Percentiles rank a stretch among this genome's conserved stretches.
phyloP scores from a whole-genome alignment of 208 protist genomes.

The Acanthamoeba sp. region DNA sequence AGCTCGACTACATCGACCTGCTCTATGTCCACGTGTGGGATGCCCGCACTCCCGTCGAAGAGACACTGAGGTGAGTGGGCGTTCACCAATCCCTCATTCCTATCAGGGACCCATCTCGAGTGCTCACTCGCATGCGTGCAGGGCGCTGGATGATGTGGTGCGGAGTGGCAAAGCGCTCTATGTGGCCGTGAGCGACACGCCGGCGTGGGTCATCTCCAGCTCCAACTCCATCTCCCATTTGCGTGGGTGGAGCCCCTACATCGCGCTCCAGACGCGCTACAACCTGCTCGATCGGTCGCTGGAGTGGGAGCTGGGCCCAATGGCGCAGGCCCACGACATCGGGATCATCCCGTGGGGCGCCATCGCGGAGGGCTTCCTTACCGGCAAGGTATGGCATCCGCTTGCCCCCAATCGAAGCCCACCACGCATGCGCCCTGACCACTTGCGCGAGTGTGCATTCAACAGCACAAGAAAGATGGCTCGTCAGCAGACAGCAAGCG shows the following conservation, averaged over 20 bases:
- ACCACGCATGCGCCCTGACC: not conserved
- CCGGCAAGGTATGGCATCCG: slow-evolving; percentile 19
- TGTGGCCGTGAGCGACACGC: slow-evolving; percentile 52
- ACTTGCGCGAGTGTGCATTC: too few relatives aligned
- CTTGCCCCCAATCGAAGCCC: not conserved
- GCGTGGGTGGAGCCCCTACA: slow-evolving; percentile 52
- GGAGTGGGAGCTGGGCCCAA: slow-evolving; percentile 14
- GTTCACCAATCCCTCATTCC: too few relatives aligned
- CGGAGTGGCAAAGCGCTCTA: slow-evolving; percentile 11
- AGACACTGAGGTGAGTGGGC: not conserved
- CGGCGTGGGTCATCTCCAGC: not conserved
- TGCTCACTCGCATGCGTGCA: too few relatives aligned
- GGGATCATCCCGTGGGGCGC: slow-evolving; percentile 51
- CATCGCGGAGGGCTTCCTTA: slow-evolving; percentile 54
- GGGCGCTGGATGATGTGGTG: slow-evolving; percentile 53
- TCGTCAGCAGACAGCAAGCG: not conserved
- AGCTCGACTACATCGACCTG: slow-evolving; percentile 2
- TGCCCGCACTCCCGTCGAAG: not conserved
- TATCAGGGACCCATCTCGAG: not conserved
- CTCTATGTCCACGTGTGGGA: slow-evolving; percentile 42
- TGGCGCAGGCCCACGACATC: not conserved
- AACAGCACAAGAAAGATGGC: not conserved
- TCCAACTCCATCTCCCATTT: slow-evolving; percentile 3
- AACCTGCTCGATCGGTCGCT: slow-evolving; percentile 65
- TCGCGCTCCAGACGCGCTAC: slow-evolving; percentile 49